Conservation (phyloP, 2,329 filamentous ascomycete species). For the Exophiala mesophila region DNA sequence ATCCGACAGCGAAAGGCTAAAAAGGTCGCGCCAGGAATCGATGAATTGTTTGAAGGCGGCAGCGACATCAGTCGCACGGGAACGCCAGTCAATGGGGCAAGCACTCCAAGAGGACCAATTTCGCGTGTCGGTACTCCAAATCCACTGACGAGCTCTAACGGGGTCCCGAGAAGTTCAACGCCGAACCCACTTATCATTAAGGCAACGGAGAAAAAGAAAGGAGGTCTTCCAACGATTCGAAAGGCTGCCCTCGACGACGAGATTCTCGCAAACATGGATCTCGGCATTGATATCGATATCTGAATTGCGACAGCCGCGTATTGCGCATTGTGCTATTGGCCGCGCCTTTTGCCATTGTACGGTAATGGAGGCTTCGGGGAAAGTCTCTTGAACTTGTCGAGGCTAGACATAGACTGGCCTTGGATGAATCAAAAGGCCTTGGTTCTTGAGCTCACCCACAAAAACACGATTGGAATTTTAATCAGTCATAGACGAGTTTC, state of each 20-base stretch:
- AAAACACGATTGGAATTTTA: no score
- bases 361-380: no score
- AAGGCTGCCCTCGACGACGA: constrained; percentile 84
- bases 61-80: constrained; percentile 43
- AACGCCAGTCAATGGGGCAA: constrained; percentile 47
- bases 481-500: no score
- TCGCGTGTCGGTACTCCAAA: constrained; percentile 35
- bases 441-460: no score
- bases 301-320: background rate
- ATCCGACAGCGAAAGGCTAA: constrained; percentile 53
- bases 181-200: constrained; percentile 15
- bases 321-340: background rate
- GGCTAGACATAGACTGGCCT: no score
- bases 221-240: constrained; percentile 62
- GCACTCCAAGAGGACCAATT: constrained; percentile 44
- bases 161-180: constrained; percentile 21
- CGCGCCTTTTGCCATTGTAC: background rate
- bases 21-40: constrained; percentile 31
- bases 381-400: no score
- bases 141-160: constrained; percentile 17
- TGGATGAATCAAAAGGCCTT: no score
- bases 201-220: constrained; percentile 37
- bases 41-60: constrained; percentile 45
- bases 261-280: constrained; percentile 79
- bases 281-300: constrained; percentile 74